phyloP scores from a whole-genome alignment of 768 basidiomycete genomes.

The Xerocomellus amylosporus region DNA sequence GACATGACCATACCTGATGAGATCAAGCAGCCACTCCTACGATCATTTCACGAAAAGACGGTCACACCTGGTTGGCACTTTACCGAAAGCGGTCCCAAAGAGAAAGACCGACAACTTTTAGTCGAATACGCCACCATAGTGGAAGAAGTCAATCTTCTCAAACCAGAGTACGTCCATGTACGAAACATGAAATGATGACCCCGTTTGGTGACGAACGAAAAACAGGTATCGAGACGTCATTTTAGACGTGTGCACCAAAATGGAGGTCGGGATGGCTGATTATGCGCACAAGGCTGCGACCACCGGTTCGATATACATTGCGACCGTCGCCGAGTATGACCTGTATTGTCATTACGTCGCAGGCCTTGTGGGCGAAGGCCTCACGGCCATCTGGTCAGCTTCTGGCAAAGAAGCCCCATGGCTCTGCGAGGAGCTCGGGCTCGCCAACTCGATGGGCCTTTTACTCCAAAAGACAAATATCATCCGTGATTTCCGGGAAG shows the following conservation, averaged over 20 bases:
- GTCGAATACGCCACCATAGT: slow-evolving; percentile 80
- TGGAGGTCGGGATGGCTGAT: slow-evolving; percentile 95
- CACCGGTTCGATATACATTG: slow-evolving; percentile 65
- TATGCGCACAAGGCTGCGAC: slow-evolving; percentile 82
- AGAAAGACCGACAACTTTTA: slow-evolving; percentile 84
- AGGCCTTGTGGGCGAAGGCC: slow-evolving; percentile 94
- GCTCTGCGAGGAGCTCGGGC: slow-evolving; percentile 76
- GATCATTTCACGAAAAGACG: slow-evolving; percentile 77
- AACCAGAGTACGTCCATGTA: slow-evolving; percentile 47
- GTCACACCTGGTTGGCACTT: slow-evolving; percentile 86
- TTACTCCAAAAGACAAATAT: slow-evolving; percentile 98
- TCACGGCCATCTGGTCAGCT: slow-evolving; percentile 83
- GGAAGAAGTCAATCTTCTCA: slow-evolving; percentile 71
- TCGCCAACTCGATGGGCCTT: slow-evolving; percentile 93
- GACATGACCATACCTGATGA: slow-evolving; percentile 93
- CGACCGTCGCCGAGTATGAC: slow-evolving; percentile 83
- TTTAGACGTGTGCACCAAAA: slow-evolving; percentile 77
- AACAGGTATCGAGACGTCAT: slow-evolving; percentile 75
- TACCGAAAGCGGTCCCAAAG: slow-evolving; percentile 73
- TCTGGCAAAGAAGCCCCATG: slow-evolving; percentile 77
- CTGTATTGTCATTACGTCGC: slow-evolving; percentile 99
- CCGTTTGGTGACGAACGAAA: neutral
- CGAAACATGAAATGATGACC: neutral
- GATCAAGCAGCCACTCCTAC: slow-evolving; percentile 81
- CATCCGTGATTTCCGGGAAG: slow-evolving; percentile 92